Conservation (phyloP, 495 filamentous ascomycete species). For the Terfezia claveryi region DNA sequence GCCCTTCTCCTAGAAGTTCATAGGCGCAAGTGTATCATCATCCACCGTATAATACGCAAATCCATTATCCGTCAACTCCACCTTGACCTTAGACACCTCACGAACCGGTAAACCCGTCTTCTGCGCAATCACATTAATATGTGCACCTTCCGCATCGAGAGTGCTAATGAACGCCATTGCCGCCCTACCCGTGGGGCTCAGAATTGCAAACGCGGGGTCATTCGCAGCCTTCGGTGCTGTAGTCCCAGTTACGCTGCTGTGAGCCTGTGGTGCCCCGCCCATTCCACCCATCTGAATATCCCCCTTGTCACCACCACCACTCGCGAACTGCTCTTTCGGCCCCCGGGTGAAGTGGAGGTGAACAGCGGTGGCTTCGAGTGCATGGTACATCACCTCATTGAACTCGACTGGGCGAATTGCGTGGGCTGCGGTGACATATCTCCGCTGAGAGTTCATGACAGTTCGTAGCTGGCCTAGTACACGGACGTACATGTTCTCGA, state of each 20-base stretch:
- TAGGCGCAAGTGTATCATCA: slow-evolving; percentile 30
- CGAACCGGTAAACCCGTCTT: slow-evolving; percentile 36
- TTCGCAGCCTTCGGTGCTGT: slow-evolving; percentile 44
- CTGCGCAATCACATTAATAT: slow-evolving; percentile 50
- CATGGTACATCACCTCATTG: slow-evolving; percentile 77
- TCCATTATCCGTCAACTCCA: slow-evolving; percentile 51
- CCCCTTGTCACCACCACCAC: slow-evolving; percentile 22
- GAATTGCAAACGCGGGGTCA: slow-evolving; percentile 23
- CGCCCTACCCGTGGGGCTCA: not conserved
- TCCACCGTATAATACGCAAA: slow-evolving; percentile 79
- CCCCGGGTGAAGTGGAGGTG: slow-evolving; percentile 78
- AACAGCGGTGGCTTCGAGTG: slow-evolving; percentile 69
- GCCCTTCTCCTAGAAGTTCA: not conserved
- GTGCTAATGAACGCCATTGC: not conserved
- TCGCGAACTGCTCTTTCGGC: slow-evolving; percentile 25
- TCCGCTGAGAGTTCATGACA: slow-evolving; percentile 48
- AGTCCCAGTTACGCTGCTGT: slow-evolving; percentile 33
- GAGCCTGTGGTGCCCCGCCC: slow-evolving; percentile 23
- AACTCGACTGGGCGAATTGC: slow-evolving; percentile 61
- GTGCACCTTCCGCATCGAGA: slow-evolving; percentile 53
- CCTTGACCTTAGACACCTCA: slow-evolving; percentile 51
- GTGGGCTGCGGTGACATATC: slow-evolving; percentile 47
- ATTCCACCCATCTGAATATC: slow-evolving; percentile 19
- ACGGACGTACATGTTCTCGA: slow-evolving; percentile 55
- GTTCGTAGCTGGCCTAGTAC: slow-evolving; percentile 55